Evolutionary conservation across 495 filamentous ascomycete species (phyloP), one percentile per base, ranked within the genome.

Genomic region (Aspergillus leporis): DNA sequence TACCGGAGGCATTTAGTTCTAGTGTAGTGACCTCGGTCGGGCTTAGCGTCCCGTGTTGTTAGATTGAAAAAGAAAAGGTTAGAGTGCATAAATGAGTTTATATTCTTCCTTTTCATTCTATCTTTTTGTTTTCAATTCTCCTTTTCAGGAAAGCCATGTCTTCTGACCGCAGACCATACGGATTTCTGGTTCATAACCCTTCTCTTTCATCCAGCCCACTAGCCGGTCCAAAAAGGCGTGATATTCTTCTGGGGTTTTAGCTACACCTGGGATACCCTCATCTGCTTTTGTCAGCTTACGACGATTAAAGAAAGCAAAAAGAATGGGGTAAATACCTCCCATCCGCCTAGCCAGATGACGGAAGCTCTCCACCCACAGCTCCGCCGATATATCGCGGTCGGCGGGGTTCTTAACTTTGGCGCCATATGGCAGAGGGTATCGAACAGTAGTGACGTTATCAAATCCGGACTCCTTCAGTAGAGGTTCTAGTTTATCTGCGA

Each of bases 341-440:
- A 59, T 59, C 49, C 43, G 50, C 56, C 45, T 40, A 13, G 48
- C 56, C 49, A 53, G 16, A 16, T 50, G 56, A n/a, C 49, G 38
- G 19, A 59, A 53, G 16, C 36, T 47, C 14, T 59, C 56, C 16
- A 53, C 50, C 56, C 36, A 52, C 1, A 59, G 40, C n/a, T 59
- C 56, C 3, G 49, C 56, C 1, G 49, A 53, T 3, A 34, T 30
- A 25, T 53, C 25, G 2, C 48, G 22, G 28, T 53, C 30, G 14
- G 25, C 56, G 5, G 56, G 56, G 22, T 53, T 38, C 16, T 41
- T 30, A 1, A 36, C 49, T 5, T 47, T 30, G 1, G 56, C 56
- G 30, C 56, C 56, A 47, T 53, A 59, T 34, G 47, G 47, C 5
- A 53, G 49, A 19, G 40, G 40, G 18, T 52, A 59, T 31, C 46